These are phyloP conservation scores for Blastosporella zonata DNA, from an alignment of 1,284 basidiomycete genomes.

Conservation along the genomic window DNA sequence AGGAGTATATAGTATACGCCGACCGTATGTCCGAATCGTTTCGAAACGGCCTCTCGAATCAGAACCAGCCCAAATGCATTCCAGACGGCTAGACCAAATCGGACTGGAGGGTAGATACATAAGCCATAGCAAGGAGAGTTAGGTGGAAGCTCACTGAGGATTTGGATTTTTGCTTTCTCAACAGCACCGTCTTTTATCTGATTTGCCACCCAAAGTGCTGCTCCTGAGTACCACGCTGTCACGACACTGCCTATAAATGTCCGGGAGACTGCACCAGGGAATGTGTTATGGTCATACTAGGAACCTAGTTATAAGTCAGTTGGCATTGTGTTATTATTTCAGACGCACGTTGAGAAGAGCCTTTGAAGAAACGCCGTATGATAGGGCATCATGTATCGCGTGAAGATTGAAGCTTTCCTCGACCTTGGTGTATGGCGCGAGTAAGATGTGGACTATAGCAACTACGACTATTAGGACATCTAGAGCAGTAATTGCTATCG, in stretches of 20 bases:
- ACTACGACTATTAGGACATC: slow-evolving; percentile 58
- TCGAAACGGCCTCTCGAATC: slow-evolving; percentile 60
- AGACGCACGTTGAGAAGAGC: slow-evolving; percentile 49
- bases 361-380: slow-evolving; percentile 58
- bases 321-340: slow-evolving; percentile 4
- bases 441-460: slow-evolving; percentile 64
- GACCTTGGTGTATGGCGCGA: slow-evolving; percentile 92
- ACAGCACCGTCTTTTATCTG: slow-evolving; percentile 39
- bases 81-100: slow-evolving; percentile 68
- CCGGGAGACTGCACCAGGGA: slow-evolving; percentile 88
- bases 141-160: slow-evolving; percentile 45
- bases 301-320: neutral
- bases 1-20: slow-evolving; percentile 65
- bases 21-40: slow-evolving; percentile 60
- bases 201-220: slow-evolving; percentile 41
- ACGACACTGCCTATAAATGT: slow-evolving; percentile 78
- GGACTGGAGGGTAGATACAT: slow-evolving; percentile 45
- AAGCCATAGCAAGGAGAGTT: neutral
- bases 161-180: slow-evolving; percentile 60
- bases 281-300: slow-evolving; percentile 88
- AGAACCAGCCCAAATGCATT: slow-evolving; percentile 68
- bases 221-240: slow-evolving; percentile 52
- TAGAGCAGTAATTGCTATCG: no score
- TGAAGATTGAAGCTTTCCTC: slow-evolving; percentile 98
- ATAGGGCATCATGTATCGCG: slow-evolving; percentile 84